These are phyloP conservation scores for Bipolaris gigantea DNA, from an alignment of 2,329 filamentous ascomycete genomes.

Conservation along the genomic window DNA sequence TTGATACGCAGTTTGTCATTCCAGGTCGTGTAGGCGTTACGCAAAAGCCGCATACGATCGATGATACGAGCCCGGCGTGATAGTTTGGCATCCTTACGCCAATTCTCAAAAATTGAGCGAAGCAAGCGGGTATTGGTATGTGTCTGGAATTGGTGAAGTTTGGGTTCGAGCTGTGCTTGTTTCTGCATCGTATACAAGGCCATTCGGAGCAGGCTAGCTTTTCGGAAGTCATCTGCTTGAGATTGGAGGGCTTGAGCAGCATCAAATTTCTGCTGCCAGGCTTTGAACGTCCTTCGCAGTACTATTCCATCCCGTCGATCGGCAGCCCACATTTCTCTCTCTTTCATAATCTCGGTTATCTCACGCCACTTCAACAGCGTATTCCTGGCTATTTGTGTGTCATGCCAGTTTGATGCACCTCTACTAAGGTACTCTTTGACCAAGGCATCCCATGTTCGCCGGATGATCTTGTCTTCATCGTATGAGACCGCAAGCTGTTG, in stretches of 20 bases:
- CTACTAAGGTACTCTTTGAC: conserved; percentile 43
- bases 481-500: conserved; percentile 35
- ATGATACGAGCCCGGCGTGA: conserved; percentile 54
- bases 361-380: conserved; percentile 35
- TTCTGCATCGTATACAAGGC: conserved; percentile 36
- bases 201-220: conserved; percentile 23
- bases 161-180: conserved; percentile 48
- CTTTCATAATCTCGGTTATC: conserved; percentile 27
- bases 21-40: conserved; percentile 63
- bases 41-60: conserved; percentile 57
- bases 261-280: conserved; percentile 25
- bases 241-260: conserved; percentile 35
- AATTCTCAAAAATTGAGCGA: conserved; percentile 52
- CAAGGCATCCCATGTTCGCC: conserved; percentile 41
- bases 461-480: conserved; percentile 40
- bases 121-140: conserved; percentile 52
- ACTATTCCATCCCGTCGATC: conserved; percentile 27
- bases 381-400: conserved; percentile 29
- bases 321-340: conserved; percentile 29
- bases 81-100: conserved; percentile 50
- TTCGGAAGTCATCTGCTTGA: conserved; percentile 42
- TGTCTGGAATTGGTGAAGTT: conserved; percentile 48
- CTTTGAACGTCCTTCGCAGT: conserved; percentile 29
- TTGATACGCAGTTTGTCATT: conserved; percentile 62
- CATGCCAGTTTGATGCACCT: conserved; percentile 39